Evolutionary conservation across 257 asterid species (phyloP).

Genomic region (Lycium barbarum): DNA sequence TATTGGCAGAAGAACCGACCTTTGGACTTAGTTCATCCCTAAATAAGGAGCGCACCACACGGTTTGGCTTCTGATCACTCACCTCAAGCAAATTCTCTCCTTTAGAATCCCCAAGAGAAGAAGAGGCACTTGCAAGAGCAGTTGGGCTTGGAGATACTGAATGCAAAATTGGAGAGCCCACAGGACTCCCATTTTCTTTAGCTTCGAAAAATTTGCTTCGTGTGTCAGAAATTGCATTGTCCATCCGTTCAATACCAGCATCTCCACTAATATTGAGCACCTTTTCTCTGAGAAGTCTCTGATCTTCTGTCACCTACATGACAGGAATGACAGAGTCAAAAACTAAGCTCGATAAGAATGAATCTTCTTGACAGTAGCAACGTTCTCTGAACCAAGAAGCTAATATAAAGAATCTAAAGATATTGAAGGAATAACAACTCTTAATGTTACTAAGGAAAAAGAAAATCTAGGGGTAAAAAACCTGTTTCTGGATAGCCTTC

Average conservation of each 20-base stretch:
- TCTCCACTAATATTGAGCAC: slow-evolving; percentile 83
- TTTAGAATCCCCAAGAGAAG: slow-evolving; percentile 48
- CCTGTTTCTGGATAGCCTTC: slow-evolving; percentile 93
- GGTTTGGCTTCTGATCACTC: slow-evolving; percentile 48
- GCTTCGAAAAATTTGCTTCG: slow-evolving; percentile 62
- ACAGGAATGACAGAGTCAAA: slow-evolving; percentile 11
- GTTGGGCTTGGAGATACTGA: slow-evolving; percentile 50
- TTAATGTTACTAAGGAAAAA: slow-evolving; percentile 4
- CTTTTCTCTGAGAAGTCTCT: slow-evolving; percentile 78
- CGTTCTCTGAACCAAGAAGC: not conserved
- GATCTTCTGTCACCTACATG: slow-evolving; percentile 76
- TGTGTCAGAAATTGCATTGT: slow-evolving; percentile 66
- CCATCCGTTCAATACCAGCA: slow-evolving; percentile 88
- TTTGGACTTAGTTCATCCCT: slow-evolving; percentile 45
- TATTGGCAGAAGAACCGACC: slow-evolving; percentile 42
- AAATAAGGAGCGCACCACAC: slow-evolving; percentile 71
- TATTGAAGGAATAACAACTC: not conserved
- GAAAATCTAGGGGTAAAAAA: slow-evolving; percentile 32
- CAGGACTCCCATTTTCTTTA: slow-evolving; percentile 55
- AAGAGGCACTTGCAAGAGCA: slow-evolving; percentile 38
- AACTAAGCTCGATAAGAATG: slow-evolving; percentile 2
- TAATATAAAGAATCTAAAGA: not conserved
- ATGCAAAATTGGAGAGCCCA: slow-evolving; percentile 48
- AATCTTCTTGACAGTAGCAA: not conserved
- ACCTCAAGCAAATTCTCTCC: slow-evolving; percentile 38